Evolutionary conservation across 176 grass and related monocot genomes (phyloP).

Genomic region (Ananas comosus): DNA sequence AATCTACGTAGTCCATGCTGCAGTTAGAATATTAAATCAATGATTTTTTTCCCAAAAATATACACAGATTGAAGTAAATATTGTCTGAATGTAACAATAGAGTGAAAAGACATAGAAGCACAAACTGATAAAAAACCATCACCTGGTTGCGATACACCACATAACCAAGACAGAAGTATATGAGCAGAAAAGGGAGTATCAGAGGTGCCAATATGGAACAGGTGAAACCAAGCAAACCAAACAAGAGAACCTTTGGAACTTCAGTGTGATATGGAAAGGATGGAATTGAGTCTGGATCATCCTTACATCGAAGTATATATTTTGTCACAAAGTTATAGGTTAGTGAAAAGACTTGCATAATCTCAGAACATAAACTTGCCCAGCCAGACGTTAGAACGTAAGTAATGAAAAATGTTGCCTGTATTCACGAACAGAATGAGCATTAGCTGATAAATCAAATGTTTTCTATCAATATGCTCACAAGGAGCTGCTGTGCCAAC

Average conservation of each 20-base stretch:
- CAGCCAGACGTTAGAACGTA: constrained; percentile 88
- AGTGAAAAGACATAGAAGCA: too few species aligned
- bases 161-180: constrained; percentile 86
- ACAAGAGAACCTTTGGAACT: constrained; percentile 75
- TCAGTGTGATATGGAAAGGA: constrained; percentile 94
- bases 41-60: too few species aligned
- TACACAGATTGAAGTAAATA: too few species aligned
- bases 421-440: constrained; percentile 3
- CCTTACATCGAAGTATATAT: constrained; percentile 37
- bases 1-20: too few species aligned
- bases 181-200: constrained; percentile 82
- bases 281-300: constrained; percentile 49
- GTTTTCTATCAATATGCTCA: background rate
- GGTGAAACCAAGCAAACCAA: constrained; percentile 70
- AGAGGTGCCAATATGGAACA: constrained; percentile 91
- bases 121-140: background rate
- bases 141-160: constrained; percentile 92
- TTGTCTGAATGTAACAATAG: too few species aligned
- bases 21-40: too few species aligned
- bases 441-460: background rate
- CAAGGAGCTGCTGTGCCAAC: background rate
- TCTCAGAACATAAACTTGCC: constrained; percentile 81
- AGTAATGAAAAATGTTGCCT: constrained; percentile 98
- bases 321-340: constrained; percentile 58
- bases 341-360: constrained; percentile 70